phyloP scores from a whole-genome alignment of 2,329 filamentous ascomycete genomes.

The Colletotrichum somersetense region DNA sequence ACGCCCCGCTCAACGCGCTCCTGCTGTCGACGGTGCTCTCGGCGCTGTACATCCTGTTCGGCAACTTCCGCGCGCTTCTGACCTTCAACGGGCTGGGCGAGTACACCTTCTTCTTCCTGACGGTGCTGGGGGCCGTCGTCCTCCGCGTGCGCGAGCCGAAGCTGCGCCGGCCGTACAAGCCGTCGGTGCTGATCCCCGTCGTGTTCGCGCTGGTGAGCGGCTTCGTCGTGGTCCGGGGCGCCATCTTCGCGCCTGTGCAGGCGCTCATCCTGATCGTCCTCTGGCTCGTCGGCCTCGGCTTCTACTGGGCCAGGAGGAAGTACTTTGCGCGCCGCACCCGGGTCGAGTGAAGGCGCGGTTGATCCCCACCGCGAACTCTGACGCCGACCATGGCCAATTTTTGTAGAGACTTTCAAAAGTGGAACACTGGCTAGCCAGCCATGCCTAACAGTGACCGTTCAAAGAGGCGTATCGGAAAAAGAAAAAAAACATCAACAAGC shows the following conservation, averaged over 20 bases:
- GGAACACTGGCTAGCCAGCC: too few species aligned
- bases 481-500: neutral
- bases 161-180: constrained; percentile 68
- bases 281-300: constrained; percentile 61
- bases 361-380: too few species aligned
- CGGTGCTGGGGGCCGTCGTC: constrained; percentile 69
- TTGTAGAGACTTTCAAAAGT: too few species aligned
- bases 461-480: neutral
- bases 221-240: constrained; percentile 70
- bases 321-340: constrained; percentile 5
- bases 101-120: constrained; percentile 74
- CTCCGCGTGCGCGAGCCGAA: constrained; percentile 68
- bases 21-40: constrained; percentile 63
- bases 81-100: constrained; percentile 72
- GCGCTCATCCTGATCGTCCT: constrained; percentile 65
- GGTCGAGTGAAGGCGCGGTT: neutral
- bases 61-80: constrained; percentile 71
- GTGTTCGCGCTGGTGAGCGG: constrained; percentile 70
- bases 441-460: neutral
- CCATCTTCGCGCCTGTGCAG: constrained; percentile 68
- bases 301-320: constrained; percentile 51
- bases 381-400: too few species aligned
- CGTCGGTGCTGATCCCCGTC: constrained; percentile 62
- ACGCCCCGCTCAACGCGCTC: constrained; percentile 68
- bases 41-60: constrained; percentile 69